Base-by-base conservation (phyloP, 495 filamentous ascomycete species). In the Neurospora sp. region DNA sequence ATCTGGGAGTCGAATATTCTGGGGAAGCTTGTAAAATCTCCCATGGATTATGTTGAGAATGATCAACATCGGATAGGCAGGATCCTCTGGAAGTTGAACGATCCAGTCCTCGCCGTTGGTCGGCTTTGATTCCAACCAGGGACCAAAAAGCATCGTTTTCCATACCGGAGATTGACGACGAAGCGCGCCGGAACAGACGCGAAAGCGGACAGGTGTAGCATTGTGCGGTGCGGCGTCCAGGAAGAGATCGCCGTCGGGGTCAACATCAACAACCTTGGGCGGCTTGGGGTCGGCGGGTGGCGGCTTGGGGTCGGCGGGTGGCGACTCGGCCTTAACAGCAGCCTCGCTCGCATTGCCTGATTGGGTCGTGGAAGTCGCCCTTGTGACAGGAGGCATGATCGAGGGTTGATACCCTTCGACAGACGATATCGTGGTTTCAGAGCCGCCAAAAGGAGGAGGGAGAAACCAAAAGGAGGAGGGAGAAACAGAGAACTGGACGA, bases 21-120 rank as follows among this genome's bases (percentile, higher is more conserved):
- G 2, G 35, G 31, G 31, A 35, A 35, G 31, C 31, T 4, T 35
- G 35, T 35, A 2, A 35, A 78, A 80, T 1, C 71, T 74, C 18
- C 74, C 49, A 46, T 81, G 79, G 23, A 79, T 35, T 72, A 81
- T 80, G 39, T 75, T 75, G 14, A 81, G 75, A 1, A 79, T 35
- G 35, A 35, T 35, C 8, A 0, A 4, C n/a, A 49, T 20, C 44
- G n/a, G 0, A 0, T 20, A 23, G 44, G 0, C 0, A 11, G 16
- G n/a, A 23, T 82, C 81, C 2, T 82, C 80, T 2, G 80, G 81
- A 5, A 82, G 75, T 12, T 75, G 72, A 0, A 79, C 70, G 8
- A 78, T 39, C 77, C 79, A 80, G 10, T 49, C 0, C 10, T 16
- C n/a, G n/a, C 70, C 62, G 18, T 75, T 70, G 0, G 60, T 39